Conservation (phyloP, 805 yeast genomes). For the Saccharomycopsis microspora region DNA sequence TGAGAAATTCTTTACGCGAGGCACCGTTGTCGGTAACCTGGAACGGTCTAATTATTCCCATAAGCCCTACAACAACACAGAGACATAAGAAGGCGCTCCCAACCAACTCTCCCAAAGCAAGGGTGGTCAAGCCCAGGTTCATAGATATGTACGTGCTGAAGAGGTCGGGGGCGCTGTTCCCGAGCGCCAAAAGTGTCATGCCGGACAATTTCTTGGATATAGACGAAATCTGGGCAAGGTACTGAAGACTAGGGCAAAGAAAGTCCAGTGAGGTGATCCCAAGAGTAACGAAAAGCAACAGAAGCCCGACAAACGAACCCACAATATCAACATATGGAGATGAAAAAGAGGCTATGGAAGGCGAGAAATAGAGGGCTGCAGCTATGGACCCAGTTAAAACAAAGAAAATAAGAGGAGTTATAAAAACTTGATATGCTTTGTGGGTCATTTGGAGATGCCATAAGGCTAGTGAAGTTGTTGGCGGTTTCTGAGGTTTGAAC, state of each 20-base stretch:
- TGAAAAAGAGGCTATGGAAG: too few relatives aligned
- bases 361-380: too few relatives aligned
- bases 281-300: slow-evolving; percentile 44
- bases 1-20: slow-evolving; percentile 17
- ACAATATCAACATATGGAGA: neutral
- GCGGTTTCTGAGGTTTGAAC: too few relatives aligned
- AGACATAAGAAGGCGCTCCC: slow-evolving; percentile 82
- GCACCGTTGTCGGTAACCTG: slow-evolving; percentile 26
- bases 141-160: slow-evolving; percentile 77
- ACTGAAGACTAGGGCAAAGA: slow-evolving; percentile 65
- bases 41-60: slow-evolving; percentile 60
- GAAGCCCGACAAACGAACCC: neutral
- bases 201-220: slow-evolving; percentile 77
- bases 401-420: too few relatives aligned
- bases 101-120: slow-evolving; percentile 80
- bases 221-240: slow-evolving; percentile 37
- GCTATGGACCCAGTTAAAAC: too few relatives aligned
- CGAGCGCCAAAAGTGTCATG: slow-evolving; percentile 76
- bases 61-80: slow-evolving; percentile 68
- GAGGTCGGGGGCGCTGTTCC: slow-evolving; percentile 88
- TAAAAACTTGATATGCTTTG: too few relatives aligned
- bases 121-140: slow-evolving; percentile 50
- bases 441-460: too few relatives aligned
- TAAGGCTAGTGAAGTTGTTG: too few relatives aligned
- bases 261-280: slow-evolving; percentile 77